Percentiles rank a stretch among this genome's conserved stretches.
Evolutionary conservation across 176 grass and related monocot genomes (phyloP).

Genomic region (Secale cereale): DNA sequence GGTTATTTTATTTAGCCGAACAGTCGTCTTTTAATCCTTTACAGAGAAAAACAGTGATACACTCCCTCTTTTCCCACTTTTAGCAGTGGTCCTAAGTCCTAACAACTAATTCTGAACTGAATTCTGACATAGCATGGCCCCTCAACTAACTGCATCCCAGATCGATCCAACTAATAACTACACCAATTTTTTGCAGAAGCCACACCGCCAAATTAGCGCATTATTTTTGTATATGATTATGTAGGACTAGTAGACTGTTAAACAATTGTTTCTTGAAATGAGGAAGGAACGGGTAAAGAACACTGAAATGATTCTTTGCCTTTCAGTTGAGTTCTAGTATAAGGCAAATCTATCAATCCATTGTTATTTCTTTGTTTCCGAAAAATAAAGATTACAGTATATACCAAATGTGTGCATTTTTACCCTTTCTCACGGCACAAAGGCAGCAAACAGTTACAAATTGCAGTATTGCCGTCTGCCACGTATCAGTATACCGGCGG

Average conservation of each 20-base stretch:
- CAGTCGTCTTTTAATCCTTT: not conserved
- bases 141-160: slow-evolving; percentile 13
- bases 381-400: slow-evolving; percentile 49
- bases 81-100: slow-evolving; percentile 40
- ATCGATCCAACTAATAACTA: slow-evolving; percentile 11
- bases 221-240: slow-evolving; percentile 13
- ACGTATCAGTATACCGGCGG: slow-evolving; percentile 46
- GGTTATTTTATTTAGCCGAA: not conserved
- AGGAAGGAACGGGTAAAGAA: not conserved
- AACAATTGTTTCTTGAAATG: not conserved
- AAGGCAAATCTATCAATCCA: slow-evolving; percentile 22
- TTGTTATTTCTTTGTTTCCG: slow-evolving; percentile 20
- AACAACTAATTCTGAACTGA: slow-evolving; percentile 18
- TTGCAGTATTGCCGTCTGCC: slow-evolving; percentile 15
- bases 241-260: not conserved
- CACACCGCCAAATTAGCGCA: not conserved
- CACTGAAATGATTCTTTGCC: not conserved
- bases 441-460: slow-evolving; percentile 23
- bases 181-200: not conserved
- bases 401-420: slow-evolving; percentile 35
- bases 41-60: not conserved
- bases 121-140: slow-evolving; percentile 24
- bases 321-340: slow-evolving; percentile 16
- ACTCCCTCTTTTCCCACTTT: slow-evolving; percentile 11
- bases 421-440: slow-evolving; percentile 33